Evolutionary conservation across 352 stramenopile species (phyloP).

Genomic region (Phytophthora megakarya): DNA sequence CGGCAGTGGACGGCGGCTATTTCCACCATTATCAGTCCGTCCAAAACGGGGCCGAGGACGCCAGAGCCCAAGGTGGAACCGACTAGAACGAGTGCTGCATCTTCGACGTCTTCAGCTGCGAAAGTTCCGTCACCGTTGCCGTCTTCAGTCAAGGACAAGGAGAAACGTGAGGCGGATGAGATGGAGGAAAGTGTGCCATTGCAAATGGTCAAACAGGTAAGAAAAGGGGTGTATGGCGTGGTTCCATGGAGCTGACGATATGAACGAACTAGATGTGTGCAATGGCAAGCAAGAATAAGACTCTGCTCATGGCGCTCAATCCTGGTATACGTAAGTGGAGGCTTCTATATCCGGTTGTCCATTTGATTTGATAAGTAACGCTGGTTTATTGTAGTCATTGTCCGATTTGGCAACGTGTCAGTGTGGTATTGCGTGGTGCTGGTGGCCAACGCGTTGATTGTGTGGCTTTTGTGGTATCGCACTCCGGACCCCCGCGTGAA

Average conservation of each 20-base stretch:
- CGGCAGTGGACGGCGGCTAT: constrained; percentile 78
- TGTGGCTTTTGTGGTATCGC: constrained; percentile 56
- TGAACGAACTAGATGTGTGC: constrained; percentile 15
- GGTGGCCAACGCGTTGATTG: constrained; percentile 45
- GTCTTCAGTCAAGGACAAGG: constrained; percentile 12
- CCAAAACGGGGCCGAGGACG: not conserved
- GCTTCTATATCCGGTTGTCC: not conserved
- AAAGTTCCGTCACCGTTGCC: constrained; percentile 16
- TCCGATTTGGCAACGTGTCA: constrained; percentile 45
- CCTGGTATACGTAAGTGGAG: constrained; percentile 39
- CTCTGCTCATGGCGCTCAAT: constrained; percentile 47
- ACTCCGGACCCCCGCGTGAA: constrained; percentile 4
- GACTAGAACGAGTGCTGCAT: constrained; percentile 13
- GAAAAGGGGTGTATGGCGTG: not conserved
- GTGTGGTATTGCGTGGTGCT: constrained; percentile 31
- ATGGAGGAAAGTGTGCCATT: constrained; percentile 2
- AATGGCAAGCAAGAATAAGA: constrained; percentile 30
- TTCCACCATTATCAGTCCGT: constrained; percentile 64
- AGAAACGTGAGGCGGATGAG: not conserved
- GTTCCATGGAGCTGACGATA: constrained; percentile 1
- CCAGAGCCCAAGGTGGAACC: constrained; percentile 16
- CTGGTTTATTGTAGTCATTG: constrained; percentile 38
- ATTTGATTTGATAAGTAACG: not conserved
- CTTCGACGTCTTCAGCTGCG: not conserved
- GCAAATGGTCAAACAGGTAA: constrained; percentile 22